Evolutionary conservation across 2,329 filamentous ascomycete species (phyloP), one percentile per base, ranked within the genome.

Genomic region (Clonostachys sp.): DNA sequence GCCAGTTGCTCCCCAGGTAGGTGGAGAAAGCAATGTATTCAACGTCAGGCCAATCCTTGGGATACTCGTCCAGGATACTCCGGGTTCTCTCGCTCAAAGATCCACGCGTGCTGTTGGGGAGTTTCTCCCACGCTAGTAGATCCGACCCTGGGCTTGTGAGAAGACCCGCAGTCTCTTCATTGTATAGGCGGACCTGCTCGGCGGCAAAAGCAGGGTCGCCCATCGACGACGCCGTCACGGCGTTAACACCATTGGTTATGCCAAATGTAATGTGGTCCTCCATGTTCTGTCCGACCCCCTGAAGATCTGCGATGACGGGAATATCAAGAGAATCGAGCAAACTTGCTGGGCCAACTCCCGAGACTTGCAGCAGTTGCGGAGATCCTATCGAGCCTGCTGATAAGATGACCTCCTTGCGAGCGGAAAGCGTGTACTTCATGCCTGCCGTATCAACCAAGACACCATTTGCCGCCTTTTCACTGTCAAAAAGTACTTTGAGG

Each of bases 201-300:
- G 42, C 30, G 18, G 33, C 13, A 43, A 33, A 16, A 12, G 10
- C 14, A 33, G 41, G 40, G 16, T 40, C 20, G n/a, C 17, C 14
- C 7, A 46, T 24, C 9, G 44, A 35, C 12, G 30, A 39, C 30
- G 24, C 24, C 12, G 47, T 46, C 12, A 43, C 17, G 13, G 24
- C 44, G 24, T 30, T 71, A 60, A 17, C 64, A 69, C 24, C 35
- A 33, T 46, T 66, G 50, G 20, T 67, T 53, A 38, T 60, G 59
- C 43, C 71, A 64, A 54, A 72, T 44, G 89, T 77, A 20, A 94
- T 66, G 0, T 90, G 95, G 2, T 77, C 83, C n/a, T 38, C 80
- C 12, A 95, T 71, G 63, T 88, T 83, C 52, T 89, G 72, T 33
- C 89, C 82, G 61, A 95, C 95, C 6, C 86, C 87, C 5, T 80